A percentile compares a stretch with the other conserved stretches of the same genome.
Conservation (phyloP, 192 early-diverging fungal species). For the Geranomyces michiganensis region DNA sequence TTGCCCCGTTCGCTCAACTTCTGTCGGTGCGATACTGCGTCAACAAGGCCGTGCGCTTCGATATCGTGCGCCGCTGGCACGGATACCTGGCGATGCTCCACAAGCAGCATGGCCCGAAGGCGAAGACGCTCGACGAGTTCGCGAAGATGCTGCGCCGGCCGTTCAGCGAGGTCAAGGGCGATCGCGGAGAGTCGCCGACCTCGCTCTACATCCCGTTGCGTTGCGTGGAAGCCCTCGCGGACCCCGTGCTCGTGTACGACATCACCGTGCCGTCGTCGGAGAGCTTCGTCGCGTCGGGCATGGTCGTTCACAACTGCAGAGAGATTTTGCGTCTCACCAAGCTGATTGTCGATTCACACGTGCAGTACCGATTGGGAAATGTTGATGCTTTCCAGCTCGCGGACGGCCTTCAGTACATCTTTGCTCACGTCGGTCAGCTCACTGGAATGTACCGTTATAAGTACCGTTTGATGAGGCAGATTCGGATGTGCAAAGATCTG, state of each 20-base stretch:
- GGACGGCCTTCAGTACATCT: slow-evolving; percentile 97
- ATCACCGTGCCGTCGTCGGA: slow-evolving; percentile 51
- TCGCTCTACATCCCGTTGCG: no score
- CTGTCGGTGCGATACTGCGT: slow-evolving; percentile 45
- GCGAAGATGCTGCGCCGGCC: not conserved
- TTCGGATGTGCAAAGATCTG: slow-evolving; percentile 92
- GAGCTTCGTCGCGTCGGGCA: slow-evolving; percentile 57
- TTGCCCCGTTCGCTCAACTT: slow-evolving; percentile 29
- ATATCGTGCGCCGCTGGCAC: no score
- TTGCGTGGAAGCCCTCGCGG: not conserved
- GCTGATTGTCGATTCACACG: slow-evolving; percentile 95
- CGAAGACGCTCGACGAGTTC: no score
- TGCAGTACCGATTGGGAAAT: slow-evolving; percentile 97
- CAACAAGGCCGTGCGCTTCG: no score
- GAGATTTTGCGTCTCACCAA: slow-evolving; percentile 97
- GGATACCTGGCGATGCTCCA: no score
- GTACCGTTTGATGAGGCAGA: slow-evolving; percentile 96
- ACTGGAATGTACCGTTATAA: slow-evolving; percentile 99
- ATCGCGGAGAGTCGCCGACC: not conserved
- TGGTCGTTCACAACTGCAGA: no score
- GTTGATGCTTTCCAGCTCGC: slow-evolving; percentile 99
- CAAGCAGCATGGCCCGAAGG: no score
- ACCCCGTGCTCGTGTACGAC: slow-evolving; percentile 44
- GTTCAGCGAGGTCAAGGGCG: not conserved
- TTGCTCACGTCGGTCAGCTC: slow-evolving; percentile 97